A percentile compares a stretch with the other conserved stretches of the same genome.
Evolutionary conservation across 1,284 basidiomycete species (phyloP).

Genomic region (Boletus calvinii): DNA sequence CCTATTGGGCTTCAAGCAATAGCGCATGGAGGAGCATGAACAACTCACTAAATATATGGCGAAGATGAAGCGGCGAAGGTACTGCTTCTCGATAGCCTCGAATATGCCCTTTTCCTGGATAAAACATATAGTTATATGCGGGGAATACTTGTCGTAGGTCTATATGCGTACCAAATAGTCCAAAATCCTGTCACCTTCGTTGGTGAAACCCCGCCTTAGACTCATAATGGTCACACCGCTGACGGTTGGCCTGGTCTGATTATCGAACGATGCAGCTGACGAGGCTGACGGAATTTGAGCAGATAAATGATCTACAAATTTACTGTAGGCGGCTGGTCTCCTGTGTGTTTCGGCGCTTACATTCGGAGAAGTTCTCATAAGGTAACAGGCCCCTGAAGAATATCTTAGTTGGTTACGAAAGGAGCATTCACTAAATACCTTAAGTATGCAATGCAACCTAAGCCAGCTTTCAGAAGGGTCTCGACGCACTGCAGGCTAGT

Average conservation of each 20-base stretch:
- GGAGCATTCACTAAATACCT: constrained; percentile 41
- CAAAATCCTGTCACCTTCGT: constrained; percentile 75
- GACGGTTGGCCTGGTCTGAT: constrained; percentile 17
- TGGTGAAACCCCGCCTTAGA: constrained; percentile 70
- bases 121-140: constrained; percentile 11
- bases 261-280: constrained; percentile 26
- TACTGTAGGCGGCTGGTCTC: not conserved
- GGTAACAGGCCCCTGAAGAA: constrained; percentile 52
- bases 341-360: constrained; percentile 36
- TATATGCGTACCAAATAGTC: constrained; percentile 65
- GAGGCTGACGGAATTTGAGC: constrained; percentile 22
- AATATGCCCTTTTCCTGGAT: constrained; percentile 76
- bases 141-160: not conserved
- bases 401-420: constrained; percentile 8
- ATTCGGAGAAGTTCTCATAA: constrained; percentile 76
- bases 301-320: constrained; percentile 32
- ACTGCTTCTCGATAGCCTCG: constrained; percentile 73
- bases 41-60: constrained; percentile 72
- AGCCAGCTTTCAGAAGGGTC: constrained; percentile 66
- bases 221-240: constrained; percentile 49
- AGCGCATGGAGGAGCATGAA: not conserved
- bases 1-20: constrained; percentile 41
- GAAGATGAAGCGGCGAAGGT: constrained; percentile 76
- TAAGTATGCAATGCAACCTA: constrained; percentile 76
- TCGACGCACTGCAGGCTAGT: constrained; percentile 68